Percentiles rank a stretch among this genome's conserved stretches.
These are phyloP conservation scores for Pythium utonaiense DNA, from an alignment of 352 stramenopile genomes.

Conservation along the genomic window DNA sequence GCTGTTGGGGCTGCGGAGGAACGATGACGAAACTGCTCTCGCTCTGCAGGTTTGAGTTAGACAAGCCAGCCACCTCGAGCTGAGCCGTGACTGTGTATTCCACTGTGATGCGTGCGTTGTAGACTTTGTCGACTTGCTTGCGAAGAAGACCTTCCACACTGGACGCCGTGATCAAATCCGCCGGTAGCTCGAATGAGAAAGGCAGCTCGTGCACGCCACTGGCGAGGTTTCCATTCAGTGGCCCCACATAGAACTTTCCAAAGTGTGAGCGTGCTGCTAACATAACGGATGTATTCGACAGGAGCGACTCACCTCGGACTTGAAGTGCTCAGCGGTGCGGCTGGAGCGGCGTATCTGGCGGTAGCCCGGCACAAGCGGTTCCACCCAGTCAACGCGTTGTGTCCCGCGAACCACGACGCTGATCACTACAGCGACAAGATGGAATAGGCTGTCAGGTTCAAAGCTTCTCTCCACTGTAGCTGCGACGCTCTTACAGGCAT, in stretches of 20 bases:
- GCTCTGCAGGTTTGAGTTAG: background rate
- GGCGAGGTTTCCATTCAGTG: background rate
- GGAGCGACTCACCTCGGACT: background rate
- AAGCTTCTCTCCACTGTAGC: too few species aligned
- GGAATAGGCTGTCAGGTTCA: too few species aligned
- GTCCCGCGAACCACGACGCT: background rate
- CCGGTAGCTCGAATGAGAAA: background rate
- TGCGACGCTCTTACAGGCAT: background rate
- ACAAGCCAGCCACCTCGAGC: slow-evolving; percentile 3
- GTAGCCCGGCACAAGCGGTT: background rate
- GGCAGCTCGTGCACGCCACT: background rate
- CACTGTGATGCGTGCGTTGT: background rate
- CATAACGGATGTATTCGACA: too few species aligned
- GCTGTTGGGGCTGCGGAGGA: background rate
- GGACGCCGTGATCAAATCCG: background rate
- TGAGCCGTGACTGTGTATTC: background rate
- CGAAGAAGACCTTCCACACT: background rate
- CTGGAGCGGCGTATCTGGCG: background rate
- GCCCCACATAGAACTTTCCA: slow-evolving; percentile 1
- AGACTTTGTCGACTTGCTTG: slow-evolving; percentile 2
- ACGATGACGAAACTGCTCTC: background rate
- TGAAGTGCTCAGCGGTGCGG: background rate
- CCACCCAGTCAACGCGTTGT: background rate
- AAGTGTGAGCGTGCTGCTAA: too few species aligned
- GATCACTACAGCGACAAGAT: background rate